Base-by-base conservation (phyloP, 371 early-diverging fungal genomes). In the Umbelopsis sp. region DNA sequence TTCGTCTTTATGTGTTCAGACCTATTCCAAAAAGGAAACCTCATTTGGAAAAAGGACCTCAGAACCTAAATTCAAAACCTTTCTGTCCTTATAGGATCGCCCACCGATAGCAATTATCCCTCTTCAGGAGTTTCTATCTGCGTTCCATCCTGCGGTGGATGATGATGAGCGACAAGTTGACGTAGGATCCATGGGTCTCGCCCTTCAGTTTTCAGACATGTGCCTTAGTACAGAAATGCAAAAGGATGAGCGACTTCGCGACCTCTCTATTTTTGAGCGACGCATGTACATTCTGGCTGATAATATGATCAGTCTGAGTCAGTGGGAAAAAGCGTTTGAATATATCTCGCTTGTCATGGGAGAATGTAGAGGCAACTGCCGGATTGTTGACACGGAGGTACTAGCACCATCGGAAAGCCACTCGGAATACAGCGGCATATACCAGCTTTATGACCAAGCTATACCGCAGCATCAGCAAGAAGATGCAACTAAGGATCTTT, bases 201-300 rank as follows among this genome's bases (percentile, higher is more conserved):
- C 80, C 1, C 57, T 82, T 10, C 83, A 82, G 32, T 82, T 82
- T 53, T 72, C 75, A 10, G 72, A 76, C 50, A 38, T 53, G 7
- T 62, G 65, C 25, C 66, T 76, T 35, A 53, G n/a, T 4, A 65
- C 38, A 66, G 63, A 50, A 38, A 57, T 48, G 69, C 70, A 38
- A 12, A 70, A 37, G 16, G 50, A 12, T 65, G 68, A 57, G 16
- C 57, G 5, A 18, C 29, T 70, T 16, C 22, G 32, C 5, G 57
- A 69, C 48, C 44, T 35, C 20, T 38, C 73, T 0, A 68, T 69
- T 41, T 74, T 77, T 68, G 79, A 80, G 66, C 71, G 75, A 45
- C 74, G 83, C 6, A 78, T 82, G 77, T 82, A 82, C 63, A 67
- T 82, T n/a, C 66, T 82, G 45, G 80, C 83, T 11, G 83, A 82